Evolutionary conservation across 352 stramenopile genomes (phyloP), one percentile per base, ranked within the genome.

Genomic region (Globisporangium canariense): DNA sequence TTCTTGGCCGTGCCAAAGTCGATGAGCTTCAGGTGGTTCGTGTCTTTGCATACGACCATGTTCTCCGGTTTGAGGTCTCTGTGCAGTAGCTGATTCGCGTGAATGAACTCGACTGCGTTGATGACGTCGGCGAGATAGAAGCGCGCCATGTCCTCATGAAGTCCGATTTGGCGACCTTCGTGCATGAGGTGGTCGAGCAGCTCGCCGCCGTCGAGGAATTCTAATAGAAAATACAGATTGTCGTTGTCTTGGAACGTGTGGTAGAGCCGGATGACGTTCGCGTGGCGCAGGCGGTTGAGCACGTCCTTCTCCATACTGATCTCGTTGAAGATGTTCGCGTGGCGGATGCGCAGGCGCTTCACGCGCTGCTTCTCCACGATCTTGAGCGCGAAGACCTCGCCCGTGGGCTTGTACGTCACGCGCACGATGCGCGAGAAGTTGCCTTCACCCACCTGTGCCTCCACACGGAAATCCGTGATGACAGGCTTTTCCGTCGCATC

Each of bases 281-380:
- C 83, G 67, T 98, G 94, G 51, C 74, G 75, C 57, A 96, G 76
- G 56, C 71, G 77, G 68, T 94, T 96, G 32, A 97, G 87, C 65
- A 98, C 92, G 22, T 97, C 77, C 71, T 97, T 96, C 80, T 99
- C 97, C 96, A 99, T 99, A 53, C 96, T 82, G 68, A 99, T 98
- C 79, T 99, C 97, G 76, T 99, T 99, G 74, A 97, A 96, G 11
- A 99, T 96, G 73, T 99, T 99, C 45, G 92, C 91, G 77, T 99
- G 97, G 63, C 98, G 92, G 45, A 93, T 72, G 65, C 86, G 86
- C 56, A 97, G 72, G 4, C 88, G 79, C 63, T 93, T 93, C 43
- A 97, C 83, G 60, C 88, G 83, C 66, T 89, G 74, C 71, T 97
- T 97, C 65, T 97, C 89, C 65, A 98, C 96, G 45, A 98, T 86